Conservation (phyloP, 1,139 yeast genomes). For the Pneumocystis canis region DNA sequence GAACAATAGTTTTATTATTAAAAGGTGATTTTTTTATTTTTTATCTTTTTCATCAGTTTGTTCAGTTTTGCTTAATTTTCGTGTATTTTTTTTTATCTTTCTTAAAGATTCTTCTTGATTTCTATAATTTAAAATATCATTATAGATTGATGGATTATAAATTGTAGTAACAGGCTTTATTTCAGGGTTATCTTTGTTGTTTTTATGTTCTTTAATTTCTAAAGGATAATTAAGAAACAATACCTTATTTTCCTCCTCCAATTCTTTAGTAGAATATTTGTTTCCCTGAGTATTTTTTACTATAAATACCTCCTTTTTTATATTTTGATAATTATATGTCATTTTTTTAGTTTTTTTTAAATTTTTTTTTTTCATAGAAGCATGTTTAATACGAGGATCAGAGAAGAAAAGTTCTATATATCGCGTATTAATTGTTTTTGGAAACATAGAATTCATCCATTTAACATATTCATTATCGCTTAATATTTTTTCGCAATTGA, state of each 20-base stretch:
- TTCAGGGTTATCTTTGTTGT: background rate
- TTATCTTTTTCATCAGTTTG: background rate
- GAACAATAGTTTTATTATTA: background rate
- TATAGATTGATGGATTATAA: background rate
- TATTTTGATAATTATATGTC: background rate
- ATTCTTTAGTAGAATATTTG: background rate
- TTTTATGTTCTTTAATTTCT: background rate
- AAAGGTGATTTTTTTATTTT: background rate
- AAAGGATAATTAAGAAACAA: background rate
- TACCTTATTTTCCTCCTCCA: background rate
- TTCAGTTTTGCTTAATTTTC: background rate
- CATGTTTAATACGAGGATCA: background rate
- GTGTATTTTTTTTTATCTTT: background rate
- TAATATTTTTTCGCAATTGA: conserved; percentile 31
- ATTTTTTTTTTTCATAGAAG: background rate
- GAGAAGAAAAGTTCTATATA: background rate
- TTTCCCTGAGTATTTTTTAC: background rate
- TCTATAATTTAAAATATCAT: background rate
- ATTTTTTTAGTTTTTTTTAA: background rate
- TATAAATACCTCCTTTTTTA: background rate
- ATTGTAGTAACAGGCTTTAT: background rate
- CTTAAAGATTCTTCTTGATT: background rate
- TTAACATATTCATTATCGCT: conserved; percentile 5
- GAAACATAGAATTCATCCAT: conserved; percentile 7
- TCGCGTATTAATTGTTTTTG: conserved; percentile 3